phyloP scores from a whole-genome alignment of 495 filamentous ascomycete species.

The Penicillium diatomitis region DNA sequence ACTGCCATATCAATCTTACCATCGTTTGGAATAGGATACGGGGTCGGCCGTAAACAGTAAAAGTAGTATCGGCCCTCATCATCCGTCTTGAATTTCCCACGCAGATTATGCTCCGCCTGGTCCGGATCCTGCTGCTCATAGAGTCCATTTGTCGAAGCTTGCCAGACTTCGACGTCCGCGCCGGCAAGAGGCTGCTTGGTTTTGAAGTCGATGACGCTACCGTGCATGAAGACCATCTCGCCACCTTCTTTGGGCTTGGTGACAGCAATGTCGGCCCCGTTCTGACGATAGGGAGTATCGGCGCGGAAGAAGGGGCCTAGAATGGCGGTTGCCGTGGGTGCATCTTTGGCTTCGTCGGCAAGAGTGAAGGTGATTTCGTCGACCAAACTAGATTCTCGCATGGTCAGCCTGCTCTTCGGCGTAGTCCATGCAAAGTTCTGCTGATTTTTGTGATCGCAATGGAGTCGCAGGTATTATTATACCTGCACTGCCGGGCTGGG shows the following conservation, averaged over 20 bases:
- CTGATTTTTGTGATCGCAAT: too few species aligned
- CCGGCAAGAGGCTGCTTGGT: constrained; percentile 51
- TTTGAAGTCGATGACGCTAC: constrained; percentile 47
- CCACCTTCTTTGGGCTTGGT: constrained; percentile 36
- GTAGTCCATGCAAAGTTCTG: not conserved
- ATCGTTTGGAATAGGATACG: constrained; percentile 65
- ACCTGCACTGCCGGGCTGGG: too few species aligned
- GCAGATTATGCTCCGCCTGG: constrained; percentile 65
- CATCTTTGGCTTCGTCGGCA: constrained; percentile 37
- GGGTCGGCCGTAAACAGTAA: constrained; percentile 57
- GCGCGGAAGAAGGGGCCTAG: constrained; percentile 72
- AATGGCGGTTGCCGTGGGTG: constrained; percentile 60
- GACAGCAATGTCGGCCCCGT: constrained; percentile 59
- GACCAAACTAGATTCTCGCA: constrained; percentile 38
- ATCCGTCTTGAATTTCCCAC: constrained; percentile 62
- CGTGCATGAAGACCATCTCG: constrained; percentile 54
- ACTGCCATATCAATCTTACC: constrained; percentile 28
- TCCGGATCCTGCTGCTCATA: constrained; percentile 71
- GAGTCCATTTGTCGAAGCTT: constrained; percentile 65
- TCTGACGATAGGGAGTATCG: constrained; percentile 52
- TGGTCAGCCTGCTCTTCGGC: not conserved
- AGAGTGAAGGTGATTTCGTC: constrained; percentile 70
- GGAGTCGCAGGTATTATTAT: too few species aligned
- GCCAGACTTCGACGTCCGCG: constrained; percentile 68
- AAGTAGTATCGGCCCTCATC: constrained; percentile 55